A percentile compares a stretch with the other conserved stretches of the same genome.
Conservation (phyloP, 139 green algal genomes). For the Auxenochlorella protothecoides region DNA sequence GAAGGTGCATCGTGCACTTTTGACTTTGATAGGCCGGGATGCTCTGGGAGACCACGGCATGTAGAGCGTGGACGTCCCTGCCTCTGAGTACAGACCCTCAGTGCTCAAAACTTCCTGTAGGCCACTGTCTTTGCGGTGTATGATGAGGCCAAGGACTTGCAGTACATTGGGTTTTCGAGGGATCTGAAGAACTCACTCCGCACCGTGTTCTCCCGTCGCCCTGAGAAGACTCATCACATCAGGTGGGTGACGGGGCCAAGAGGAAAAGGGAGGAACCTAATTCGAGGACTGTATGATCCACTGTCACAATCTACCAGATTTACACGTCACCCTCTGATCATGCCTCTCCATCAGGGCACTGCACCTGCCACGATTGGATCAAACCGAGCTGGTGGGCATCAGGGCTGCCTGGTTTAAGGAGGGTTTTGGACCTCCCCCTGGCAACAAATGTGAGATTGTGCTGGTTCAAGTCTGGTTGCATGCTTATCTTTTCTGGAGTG, state of each 20-base stretch:
- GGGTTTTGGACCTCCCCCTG: slow-evolving; percentile 48
- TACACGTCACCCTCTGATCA: too few species aligned
- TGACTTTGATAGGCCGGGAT: too few species aligned
- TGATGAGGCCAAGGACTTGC: slow-evolving; percentile 67
- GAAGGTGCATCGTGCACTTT: too few species aligned
- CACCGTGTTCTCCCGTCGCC: slow-evolving; percentile 62
- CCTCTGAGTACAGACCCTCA: too few species aligned
- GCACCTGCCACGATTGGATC: slow-evolving; percentile 52
- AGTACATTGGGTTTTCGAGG: slow-evolving; percentile 85
- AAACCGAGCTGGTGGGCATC: slow-evolving; percentile 62
- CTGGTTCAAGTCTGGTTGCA: too few species aligned
- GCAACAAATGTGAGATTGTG: slow-evolving; percentile 55
- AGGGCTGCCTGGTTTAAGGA: slow-evolving; percentile 63
- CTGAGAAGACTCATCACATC: slow-evolving; percentile 75
- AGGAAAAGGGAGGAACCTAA: too few species aligned
- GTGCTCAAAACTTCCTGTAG: neutral
- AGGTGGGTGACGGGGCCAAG: slow-evolving; percentile 27
- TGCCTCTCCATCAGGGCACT: slow-evolving; percentile 22
- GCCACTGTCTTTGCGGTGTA: slow-evolving; percentile 78
- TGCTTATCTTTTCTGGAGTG: too few species aligned
- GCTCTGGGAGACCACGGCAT: too few species aligned
- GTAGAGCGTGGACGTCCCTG: too few species aligned
- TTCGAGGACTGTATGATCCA: too few species aligned
- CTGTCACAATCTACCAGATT: too few species aligned
- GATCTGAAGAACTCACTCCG: slow-evolving; percentile 68